phyloP scores from a whole-genome alignment of 805 yeast species.

The Brettanomyces bruxellensis region DNA sequence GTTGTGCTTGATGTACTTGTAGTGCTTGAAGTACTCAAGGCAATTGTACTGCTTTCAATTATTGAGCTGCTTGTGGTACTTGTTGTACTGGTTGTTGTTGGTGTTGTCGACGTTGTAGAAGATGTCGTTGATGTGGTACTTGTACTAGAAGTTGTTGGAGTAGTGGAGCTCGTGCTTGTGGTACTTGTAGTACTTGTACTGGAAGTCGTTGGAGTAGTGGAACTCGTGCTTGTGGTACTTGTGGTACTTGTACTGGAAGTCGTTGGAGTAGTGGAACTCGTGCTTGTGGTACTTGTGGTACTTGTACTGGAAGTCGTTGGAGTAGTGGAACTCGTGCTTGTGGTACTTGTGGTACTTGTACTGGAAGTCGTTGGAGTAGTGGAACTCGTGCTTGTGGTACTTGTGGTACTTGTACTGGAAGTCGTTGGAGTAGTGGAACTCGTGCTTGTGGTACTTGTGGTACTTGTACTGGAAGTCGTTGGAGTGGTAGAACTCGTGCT shows the following conservation, averaged over 20 bases:
- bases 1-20: neutral
- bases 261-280: neutral
- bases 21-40: neutral
- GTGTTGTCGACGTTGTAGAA: neutral
- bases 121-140: neutral
- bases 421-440: neutral
- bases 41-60: no score
- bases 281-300: neutral
- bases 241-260: neutral
- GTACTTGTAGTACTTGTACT: neutral
- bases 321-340: neutral
- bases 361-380: neutral
- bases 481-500: neutral
- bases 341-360: neutral
- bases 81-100: neutral
- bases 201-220: neutral
- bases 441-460: neutral
- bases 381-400: neutral
- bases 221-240: neutral
- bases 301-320: neutral
- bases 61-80: neutral
- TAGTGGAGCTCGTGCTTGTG: neutral
- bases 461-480: neutral
- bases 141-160: neutral
- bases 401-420: neutral